Conservation (phyloP, 2,329 filamentous ascomycete genomes). For the Venturia pyrina region DNA sequence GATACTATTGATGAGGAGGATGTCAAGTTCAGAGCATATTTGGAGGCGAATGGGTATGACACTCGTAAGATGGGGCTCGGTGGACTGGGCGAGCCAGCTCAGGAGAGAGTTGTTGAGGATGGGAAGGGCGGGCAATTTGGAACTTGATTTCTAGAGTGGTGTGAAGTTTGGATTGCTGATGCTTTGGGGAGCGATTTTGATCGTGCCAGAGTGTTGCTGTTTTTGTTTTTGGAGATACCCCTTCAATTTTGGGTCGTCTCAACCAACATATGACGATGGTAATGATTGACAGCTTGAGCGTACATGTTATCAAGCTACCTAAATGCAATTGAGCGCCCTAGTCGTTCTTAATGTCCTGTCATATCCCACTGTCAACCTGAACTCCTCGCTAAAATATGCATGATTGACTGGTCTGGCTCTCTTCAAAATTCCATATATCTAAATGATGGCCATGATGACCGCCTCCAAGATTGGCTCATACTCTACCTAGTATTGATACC, state of each 20-base stretch:
- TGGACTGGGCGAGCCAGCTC: neutral
- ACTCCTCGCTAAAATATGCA: neutral
- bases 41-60: constrained; percentile 69
- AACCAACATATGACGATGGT: neutral
- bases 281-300: neutral
- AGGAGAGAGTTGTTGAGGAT: neutral
- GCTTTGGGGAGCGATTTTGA: neutral
- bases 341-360: neutral
- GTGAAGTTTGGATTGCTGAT: no score
- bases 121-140: neutral
- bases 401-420: no score
- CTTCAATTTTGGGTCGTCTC: neutral
- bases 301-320: neutral
- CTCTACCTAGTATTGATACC: neutral
- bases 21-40: constrained; percentile 59
- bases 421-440: no score
- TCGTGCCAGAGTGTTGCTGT: neutral
- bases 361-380: neutral
- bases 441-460: neutral
- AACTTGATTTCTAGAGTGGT: neutral
- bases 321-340: neutral
- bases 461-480: neutral
- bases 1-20: constrained; percentile 80
- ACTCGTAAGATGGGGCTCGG: constrained; percentile 26
- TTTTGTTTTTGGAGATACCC: neutral